Evolutionary conservation across 768 basidiomycete species (phyloP).

Genomic region (Rhizopogon sp.): DNA sequence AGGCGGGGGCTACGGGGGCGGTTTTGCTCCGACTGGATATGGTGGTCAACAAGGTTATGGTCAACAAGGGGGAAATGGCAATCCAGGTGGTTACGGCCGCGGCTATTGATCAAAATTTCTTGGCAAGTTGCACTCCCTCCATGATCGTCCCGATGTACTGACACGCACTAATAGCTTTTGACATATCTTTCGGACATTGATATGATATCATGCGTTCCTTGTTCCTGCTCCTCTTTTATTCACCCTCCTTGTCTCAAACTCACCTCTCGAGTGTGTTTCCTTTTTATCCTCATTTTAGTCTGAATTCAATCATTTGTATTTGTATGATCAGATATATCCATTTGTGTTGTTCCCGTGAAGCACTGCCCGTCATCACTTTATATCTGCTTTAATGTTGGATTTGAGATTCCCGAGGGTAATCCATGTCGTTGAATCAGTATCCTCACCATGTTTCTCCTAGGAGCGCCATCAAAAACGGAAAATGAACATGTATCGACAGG

Average conservation of each 20-base stretch:
- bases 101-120: background rate
- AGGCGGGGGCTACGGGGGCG: slow-evolving; percentile 15
- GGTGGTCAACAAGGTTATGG: slow-evolving; percentile 16
- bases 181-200: background rate
- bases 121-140: background rate
- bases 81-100: slow-evolving; percentile 25
- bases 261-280: too few species aligned
- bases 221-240: background rate
- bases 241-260: background rate
- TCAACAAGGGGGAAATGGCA: slow-evolving; percentile 19
- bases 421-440: background rate
- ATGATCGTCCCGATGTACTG: slow-evolving; percentile 1
- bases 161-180: background rate
- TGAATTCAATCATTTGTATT: slow-evolving; percentile 10
- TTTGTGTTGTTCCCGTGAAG: background rate
- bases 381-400: background rate
- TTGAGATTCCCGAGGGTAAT: background rate
- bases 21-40: slow-evolving; percentile 11
- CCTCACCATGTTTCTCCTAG: too few species aligned
- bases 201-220: background rate
- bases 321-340: slow-evolving; percentile 12
- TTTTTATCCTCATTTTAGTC: background rate
- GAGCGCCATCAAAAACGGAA: too few species aligned
- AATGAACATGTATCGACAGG: too few species aligned
- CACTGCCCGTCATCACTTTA: background rate